phyloP scores from a whole-genome alignment of 2,329 filamentous ascomycete genomes.

The Monosporascus sp. region DNA sequence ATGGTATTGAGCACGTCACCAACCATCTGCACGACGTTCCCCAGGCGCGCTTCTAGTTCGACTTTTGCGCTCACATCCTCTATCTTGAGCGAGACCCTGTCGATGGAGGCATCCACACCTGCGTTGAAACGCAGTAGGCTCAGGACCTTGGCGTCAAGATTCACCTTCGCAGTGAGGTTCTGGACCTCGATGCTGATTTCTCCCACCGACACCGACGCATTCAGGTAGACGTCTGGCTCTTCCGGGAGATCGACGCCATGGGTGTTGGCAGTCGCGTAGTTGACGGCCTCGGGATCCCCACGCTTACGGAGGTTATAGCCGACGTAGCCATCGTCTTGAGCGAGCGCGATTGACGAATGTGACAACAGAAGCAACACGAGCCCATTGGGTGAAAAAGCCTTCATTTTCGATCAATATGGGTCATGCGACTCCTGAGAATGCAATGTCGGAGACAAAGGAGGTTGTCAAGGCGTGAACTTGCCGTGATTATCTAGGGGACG shows the following conservation, averaged over 20 bases:
- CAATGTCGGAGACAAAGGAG: conserved; percentile 16
- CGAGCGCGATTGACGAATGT: conserved; percentile 13
- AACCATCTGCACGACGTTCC: conserved; percentile 56
- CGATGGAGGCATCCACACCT: conserved; percentile 54
- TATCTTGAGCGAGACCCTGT: conserved; percentile 50
- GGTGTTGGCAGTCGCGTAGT: conserved; percentile 51
- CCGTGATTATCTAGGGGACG: not conserved
- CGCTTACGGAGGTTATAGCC: conserved; percentile 49
- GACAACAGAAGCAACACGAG: conserved; percentile 26
- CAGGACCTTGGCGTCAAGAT: conserved; percentile 54
- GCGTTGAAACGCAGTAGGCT: conserved; percentile 55
- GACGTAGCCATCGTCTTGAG: conserved; percentile 42
- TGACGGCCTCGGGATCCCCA: conserved; percentile 43
- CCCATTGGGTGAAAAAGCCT: conserved; percentile 12
- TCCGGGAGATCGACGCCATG: conserved; percentile 37
- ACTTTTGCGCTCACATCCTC: conserved; percentile 55
- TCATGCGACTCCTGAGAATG: conserved; percentile 17
- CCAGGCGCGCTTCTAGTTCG: conserved; percentile 52
- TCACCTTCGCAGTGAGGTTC: conserved; percentile 57
- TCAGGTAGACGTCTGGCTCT: conserved; percentile 55
- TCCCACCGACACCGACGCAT: conserved; percentile 52
- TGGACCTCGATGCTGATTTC: conserved; percentile 54
- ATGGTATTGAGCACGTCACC: conserved; percentile 52
- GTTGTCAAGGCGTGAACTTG: conserved; percentile 1
- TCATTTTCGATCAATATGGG: conserved; percentile 15